Conservation (phyloP, 1,284 basidiomycete species). For the Apiotrichum porosum region DNA sequence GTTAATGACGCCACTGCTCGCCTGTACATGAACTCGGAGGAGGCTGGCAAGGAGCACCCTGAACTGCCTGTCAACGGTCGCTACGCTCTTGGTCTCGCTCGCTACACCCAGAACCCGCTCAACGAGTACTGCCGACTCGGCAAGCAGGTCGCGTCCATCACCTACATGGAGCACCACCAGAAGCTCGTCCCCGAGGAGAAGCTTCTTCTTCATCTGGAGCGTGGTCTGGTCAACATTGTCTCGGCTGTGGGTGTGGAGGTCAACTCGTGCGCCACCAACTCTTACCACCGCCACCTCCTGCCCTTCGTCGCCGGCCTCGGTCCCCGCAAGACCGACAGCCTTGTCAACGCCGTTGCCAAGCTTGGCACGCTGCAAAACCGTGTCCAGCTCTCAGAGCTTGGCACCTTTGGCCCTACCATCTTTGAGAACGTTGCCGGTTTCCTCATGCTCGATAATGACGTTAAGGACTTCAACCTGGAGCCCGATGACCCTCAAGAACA, state of each 20-base stretch:
- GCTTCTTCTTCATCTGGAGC: conserved; percentile 73
- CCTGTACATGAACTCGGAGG: conserved; percentile 85
- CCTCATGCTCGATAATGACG: conserved; percentile 72
- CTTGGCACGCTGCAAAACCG: conserved; percentile 68
- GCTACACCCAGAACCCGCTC: conserved; percentile 89
- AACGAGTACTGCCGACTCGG: conserved; percentile 89
- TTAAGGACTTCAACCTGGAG: conserved; percentile 53
- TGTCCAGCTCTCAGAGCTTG: conserved; percentile 69
- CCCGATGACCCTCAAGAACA: conserved; percentile 55
- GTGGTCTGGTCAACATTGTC: conserved; percentile 79
- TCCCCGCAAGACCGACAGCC: conserved; percentile 83
- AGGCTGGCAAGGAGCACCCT: conserved; percentile 80
- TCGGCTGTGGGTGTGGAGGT: conserved; percentile 94
- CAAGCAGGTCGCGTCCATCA: conserved; percentile 70
- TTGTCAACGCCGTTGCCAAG: conserved; percentile 74
- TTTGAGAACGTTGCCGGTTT: conserved; percentile 88
- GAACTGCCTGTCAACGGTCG: conserved; percentile 74
- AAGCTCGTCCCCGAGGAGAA: conserved; percentile 72
- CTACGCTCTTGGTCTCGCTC: conserved; percentile 90
- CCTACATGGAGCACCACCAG: conserved; percentile 77
- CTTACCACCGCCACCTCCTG: conserved; percentile 80
- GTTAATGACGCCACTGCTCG: conserved; percentile 88
- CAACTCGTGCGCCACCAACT: conserved; percentile 80
- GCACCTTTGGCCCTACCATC: conserved; percentile 75
- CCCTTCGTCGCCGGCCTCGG: conserved; percentile 92